phyloP scores from a whole-genome alignment of 371 early-diverging fungal genomes.

The Actinomortierella ambigua region DNA sequence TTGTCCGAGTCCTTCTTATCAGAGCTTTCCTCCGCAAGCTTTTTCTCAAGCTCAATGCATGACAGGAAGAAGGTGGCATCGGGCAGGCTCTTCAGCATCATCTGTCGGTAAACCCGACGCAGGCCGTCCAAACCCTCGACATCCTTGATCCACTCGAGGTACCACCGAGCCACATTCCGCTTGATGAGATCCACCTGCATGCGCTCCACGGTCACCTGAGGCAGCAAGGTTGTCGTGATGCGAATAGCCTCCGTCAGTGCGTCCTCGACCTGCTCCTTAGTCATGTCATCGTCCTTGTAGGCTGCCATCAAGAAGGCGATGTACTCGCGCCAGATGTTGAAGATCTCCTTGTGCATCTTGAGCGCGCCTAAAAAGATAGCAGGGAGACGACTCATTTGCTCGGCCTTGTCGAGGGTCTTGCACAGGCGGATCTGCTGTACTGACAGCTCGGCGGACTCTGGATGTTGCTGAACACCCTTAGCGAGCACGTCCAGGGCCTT shows the following conservation, averaged over 20 bases:
- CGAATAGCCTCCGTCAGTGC: constrained; percentile 51
- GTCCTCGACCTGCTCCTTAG: constrained; percentile 43
- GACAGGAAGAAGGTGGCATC: constrained; percentile 61
- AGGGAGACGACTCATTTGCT: constrained; percentile 32
- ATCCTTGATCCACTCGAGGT: constrained; percentile 53
- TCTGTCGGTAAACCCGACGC: constrained; percentile 54
- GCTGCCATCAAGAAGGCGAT: constrained; percentile 34
- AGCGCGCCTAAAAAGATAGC: constrained; percentile 35
- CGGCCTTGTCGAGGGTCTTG: constrained; percentile 22
- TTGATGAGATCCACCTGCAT: constrained; percentile 54
- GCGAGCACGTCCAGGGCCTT: constrained; percentile 47
- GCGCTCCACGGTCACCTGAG: constrained; percentile 50
- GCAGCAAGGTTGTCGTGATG: constrained; percentile 51
- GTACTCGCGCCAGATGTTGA: constrained; percentile 49
- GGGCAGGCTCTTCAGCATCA: constrained; percentile 62
- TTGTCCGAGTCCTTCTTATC: constrained; percentile 37
- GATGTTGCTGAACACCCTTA: constrained; percentile 49
- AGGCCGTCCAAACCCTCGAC: constrained; percentile 57
- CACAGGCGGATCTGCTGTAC: constrained; percentile 41
- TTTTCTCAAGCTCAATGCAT: constrained; percentile 63
- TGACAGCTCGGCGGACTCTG: constrained; percentile 52
- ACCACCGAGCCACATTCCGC: constrained; percentile 50
- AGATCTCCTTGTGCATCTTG: constrained; percentile 28
- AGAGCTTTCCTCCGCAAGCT: constrained; percentile 32
- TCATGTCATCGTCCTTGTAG: constrained; percentile 26